Percentiles rank a stretch among this genome's conserved stretches.
Conservation (phyloP, 805 yeast species). For the Pichia phayaonensis region DNA sequence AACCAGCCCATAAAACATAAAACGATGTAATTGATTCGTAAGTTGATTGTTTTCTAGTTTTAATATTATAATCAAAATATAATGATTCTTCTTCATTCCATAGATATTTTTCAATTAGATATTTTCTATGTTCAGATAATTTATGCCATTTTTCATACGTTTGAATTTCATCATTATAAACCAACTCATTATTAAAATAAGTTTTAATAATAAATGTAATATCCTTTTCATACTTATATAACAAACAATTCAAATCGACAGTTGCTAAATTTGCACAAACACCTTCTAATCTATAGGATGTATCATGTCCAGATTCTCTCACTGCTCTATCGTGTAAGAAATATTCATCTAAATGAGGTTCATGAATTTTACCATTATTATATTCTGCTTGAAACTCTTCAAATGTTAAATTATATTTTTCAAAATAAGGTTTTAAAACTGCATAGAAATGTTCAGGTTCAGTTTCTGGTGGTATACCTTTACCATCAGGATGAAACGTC, state of each 20-base stretch:
- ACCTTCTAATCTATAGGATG: conserved; percentile 84
- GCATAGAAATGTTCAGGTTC: conserved; percentile 82
- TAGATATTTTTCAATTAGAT: conserved; percentile 53
- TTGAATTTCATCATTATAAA: conserved; percentile 35
- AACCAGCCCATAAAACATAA: conserved; percentile 89
- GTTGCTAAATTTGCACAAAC: conserved; percentile 86
- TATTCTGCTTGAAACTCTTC: conserved; percentile 64
- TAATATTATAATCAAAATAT: conserved; percentile 78
- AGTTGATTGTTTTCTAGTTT: conserved; percentile 42
- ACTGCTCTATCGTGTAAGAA: conserved; percentile 91
- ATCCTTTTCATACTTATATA: conserved; percentile 86
- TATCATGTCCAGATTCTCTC: conserved; percentile 95
- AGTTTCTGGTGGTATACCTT: conserved; percentile 96
- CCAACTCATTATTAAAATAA: conserved; percentile 44
- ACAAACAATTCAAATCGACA: conserved; percentile 75
- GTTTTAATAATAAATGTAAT: conserved; percentile 57
- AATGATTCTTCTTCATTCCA: conserved; percentile 81
- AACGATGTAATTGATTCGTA: conserved; percentile 86
- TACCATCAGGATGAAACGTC: conserved; percentile 82
- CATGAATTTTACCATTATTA: conserved; percentile 56
- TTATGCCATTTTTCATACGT: conserved; percentile 50
- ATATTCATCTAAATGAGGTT: conserved; percentile 81
- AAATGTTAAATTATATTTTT: conserved; percentile 48
- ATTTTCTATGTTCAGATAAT: conserved; percentile 49
- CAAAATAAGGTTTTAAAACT: conserved; percentile 58